Evolutionary conservation across 2,329 filamentous ascomycete genomes (phyloP).

Genomic region (Orbilia javanica): DNA sequence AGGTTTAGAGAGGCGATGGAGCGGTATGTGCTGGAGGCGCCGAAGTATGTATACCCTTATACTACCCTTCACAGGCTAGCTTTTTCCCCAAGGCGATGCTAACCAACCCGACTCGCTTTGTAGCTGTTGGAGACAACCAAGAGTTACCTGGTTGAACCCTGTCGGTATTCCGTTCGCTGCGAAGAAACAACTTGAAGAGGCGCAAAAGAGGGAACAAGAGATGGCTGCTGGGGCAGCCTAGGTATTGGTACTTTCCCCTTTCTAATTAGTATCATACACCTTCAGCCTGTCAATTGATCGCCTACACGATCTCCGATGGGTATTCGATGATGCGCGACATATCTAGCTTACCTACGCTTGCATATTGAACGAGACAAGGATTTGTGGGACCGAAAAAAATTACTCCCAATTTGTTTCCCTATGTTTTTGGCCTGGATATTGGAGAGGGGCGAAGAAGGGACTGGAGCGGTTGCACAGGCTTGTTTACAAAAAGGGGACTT

Average conservation of each 20-base stretch:
- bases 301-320: neutral
- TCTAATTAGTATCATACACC: constrained; percentile 2
- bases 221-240: constrained; percentile 13
- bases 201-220: constrained; percentile 40
- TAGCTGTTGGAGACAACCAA: constrained; percentile 58
- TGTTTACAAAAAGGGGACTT: neutral
- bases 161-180: constrained; percentile 57
- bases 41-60: constrained; percentile 59
- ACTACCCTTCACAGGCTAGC: neutral
- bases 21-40: constrained; percentile 72
- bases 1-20: constrained; percentile 97
- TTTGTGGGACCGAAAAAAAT: neutral
- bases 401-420: neutral
- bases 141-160: constrained; percentile 58
- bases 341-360: neutral
- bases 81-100: constrained; percentile 6
- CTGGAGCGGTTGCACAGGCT: neutral
- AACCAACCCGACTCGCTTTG: constrained; percentile 22
- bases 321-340: neutral
- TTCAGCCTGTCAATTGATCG: neutral
- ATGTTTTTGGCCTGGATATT: neutral
- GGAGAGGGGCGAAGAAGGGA: neutral
- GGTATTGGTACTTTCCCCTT: neutral
- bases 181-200: constrained; percentile 47
- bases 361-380: neutral